phyloP scores from a whole-genome alignment of 2,329 filamentous ascomycete species.

The Stemphylium vesicarium region DNA sequence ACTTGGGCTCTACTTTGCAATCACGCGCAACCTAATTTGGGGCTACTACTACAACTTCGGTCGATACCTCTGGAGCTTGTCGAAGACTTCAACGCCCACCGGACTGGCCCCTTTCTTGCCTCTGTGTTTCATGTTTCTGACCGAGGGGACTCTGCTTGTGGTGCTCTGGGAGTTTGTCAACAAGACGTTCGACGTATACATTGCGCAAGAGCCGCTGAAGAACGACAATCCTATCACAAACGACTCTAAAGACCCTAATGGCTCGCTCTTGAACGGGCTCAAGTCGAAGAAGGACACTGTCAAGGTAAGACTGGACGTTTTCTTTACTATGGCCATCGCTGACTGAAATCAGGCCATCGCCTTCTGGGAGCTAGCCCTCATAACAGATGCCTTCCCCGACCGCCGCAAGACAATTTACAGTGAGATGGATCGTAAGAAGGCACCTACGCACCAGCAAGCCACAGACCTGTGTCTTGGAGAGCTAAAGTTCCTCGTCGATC shows the following conservation, averaged over 20 bases:
- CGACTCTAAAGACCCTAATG: slow-evolving; percentile 89
- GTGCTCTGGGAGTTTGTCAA: slow-evolving; percentile 81
- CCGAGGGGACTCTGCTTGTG: slow-evolving; percentile 70
- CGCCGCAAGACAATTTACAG: slow-evolving; percentile 82
- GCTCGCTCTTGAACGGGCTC: slow-evolving; percentile 82
- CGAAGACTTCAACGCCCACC: slow-evolving; percentile 66
- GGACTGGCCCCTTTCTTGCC: slow-evolving; percentile 63
- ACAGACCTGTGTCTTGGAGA: slow-evolving; percentile 71
- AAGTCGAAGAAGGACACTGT: slow-evolving; percentile 82
- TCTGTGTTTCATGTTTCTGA: slow-evolving; percentile 59
- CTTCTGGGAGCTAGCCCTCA: slow-evolving; percentile 87
- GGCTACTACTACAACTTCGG: slow-evolving; percentile 70
- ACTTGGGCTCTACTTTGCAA: slow-evolving; percentile 35
- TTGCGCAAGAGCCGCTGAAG: slow-evolving; percentile 82
- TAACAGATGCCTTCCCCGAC: slow-evolving; percentile 75
- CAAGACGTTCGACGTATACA: slow-evolving; percentile 77
- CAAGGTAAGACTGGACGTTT: slow-evolving; percentile 58
- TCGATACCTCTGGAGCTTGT: slow-evolving; percentile 76
- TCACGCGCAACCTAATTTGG: slow-evolving; percentile 41
- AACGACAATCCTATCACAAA: slow-evolving; percentile 81
- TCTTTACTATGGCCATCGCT: background rate
- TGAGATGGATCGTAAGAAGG: slow-evolving; percentile 83
- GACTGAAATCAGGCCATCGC: slow-evolving; percentile 69
- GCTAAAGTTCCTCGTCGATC: slow-evolving; percentile 69
- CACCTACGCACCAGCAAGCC: slow-evolving; percentile 82